Evolutionary conservation across 2,329 filamentous ascomycete genomes (phyloP), one percentile per base, ranked within the genome.

Genomic region (Aspergillus tanneri): DNA sequence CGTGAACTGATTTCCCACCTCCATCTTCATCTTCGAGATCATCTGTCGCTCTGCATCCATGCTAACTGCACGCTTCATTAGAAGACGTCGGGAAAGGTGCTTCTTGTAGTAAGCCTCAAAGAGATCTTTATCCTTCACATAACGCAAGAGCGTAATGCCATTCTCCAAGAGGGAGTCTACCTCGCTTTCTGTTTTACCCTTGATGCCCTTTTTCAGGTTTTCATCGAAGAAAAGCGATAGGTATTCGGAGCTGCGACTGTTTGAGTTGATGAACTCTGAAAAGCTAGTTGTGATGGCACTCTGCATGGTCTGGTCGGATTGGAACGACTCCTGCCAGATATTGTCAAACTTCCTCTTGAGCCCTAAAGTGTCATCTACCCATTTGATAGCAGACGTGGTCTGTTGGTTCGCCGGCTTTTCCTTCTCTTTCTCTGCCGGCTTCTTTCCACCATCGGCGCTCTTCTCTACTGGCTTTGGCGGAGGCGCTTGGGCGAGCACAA

Each of bases 41-140:
- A 99, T 95, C 62, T 93, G 87, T 67, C 92, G 91, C 72, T 99
- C 93, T 1, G 90, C 89, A 62, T 96, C 92, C 55, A 89, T 86
- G 65, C 88, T 95, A 58, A 95, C 86, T 0, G 90, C 92, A 61
- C 93, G 95, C 65, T 86, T 88, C 72, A 93, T 88, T 14, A 99
- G 77, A 34, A 99, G 75, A 43, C 93, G 84, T 50, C 89, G 86
- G 36, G 89, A 92, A 19, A 99, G 79, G 71, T 99, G 93, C 67
- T 95, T 95, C 76, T 97, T 96, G 76, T 99, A 97, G 70, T 99
- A 99, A 4, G 88, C 84, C 73, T 99, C 92, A 62, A 99, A 96
- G 58, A 95, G 78, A 66, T 99, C 93, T 71, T 92, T 93, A 63
- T 97, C 92, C 46, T 85, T 83, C 28, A 99, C 81, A 59, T 95